Evolutionary conservation across 768 basidiomycete genomes (phyloP).

Genomic region (Sarcomyxa edulis): DNA sequence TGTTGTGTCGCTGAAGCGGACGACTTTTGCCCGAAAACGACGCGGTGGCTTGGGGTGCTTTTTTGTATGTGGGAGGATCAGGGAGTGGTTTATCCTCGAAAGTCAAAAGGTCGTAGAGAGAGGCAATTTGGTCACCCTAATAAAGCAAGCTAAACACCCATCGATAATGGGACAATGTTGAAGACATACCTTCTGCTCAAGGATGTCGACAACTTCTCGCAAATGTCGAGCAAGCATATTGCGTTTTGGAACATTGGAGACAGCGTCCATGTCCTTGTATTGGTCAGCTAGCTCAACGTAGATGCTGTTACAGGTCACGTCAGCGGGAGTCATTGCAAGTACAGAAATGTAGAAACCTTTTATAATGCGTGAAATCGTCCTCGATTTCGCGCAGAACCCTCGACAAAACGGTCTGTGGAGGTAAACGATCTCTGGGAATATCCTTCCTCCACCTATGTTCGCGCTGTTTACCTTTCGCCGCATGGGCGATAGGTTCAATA

Average conservation of each 20-base stretch:
- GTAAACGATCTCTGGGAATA: conserved; percentile 40
- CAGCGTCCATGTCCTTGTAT: conserved; percentile 86
- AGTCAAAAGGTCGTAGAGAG: conserved; percentile 75
- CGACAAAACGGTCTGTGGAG: conserved; percentile 84
- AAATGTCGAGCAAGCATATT: conserved; percentile 86
- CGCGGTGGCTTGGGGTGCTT: too few species aligned
- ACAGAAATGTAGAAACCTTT: conserved; percentile 54
- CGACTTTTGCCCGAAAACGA: too few species aligned
- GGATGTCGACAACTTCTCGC: conserved; percentile 83
- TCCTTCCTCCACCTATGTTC: conserved; percentile 19
- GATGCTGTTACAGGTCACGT: conserved; percentile 47
- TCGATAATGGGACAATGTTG: conserved; percentile 2
- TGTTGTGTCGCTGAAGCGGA: too few species aligned
- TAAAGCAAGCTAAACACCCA: neutral
- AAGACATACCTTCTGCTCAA: conserved; percentile 79
- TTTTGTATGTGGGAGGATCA: too few species aligned
- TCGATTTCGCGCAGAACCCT: conserved; percentile 85
- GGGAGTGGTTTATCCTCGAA: conserved; percentile 64
- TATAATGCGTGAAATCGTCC: conserved; percentile 93
- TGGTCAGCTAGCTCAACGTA: conserved; percentile 90
- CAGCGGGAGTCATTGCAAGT: conserved; percentile 2
- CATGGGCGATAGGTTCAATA: too few species aligned
- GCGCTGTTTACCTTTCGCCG: conserved; percentile 25
- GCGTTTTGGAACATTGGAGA: conserved; percentile 73
- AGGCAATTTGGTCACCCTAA: conserved; percentile 93